A percentile compares a stretch with the other conserved stretches of the same genome.
phyloP scores from a whole-genome alignment of 2,329 filamentous ascomycete genomes.

The Didymella exigua region DNA sequence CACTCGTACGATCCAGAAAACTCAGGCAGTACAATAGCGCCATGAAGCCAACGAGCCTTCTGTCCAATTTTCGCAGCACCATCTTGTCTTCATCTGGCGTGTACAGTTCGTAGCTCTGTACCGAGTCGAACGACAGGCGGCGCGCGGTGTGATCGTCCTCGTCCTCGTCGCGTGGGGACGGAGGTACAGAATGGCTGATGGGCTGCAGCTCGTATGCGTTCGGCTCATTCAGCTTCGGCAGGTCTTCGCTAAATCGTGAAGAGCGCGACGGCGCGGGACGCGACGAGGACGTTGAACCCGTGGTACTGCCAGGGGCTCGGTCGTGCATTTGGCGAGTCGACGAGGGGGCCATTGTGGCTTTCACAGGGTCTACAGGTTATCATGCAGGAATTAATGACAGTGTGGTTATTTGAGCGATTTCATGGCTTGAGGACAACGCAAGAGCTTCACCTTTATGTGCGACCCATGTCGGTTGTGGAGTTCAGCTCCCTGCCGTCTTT shows the following conservation, averaged over 20 bases:
- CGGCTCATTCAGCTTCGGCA: constrained; percentile 17
- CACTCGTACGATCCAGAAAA: constrained; percentile 86
- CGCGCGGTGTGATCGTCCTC: constrained; percentile 25
- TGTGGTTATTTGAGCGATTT: neutral
- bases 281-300: constrained; percentile 24
- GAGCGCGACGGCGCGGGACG: constrained; percentile 32
- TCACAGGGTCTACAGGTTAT: neutral
- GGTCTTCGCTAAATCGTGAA: constrained; percentile 19
- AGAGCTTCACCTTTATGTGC: neutral
- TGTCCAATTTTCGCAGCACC: constrained; percentile 77
- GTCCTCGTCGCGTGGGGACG: constrained; percentile 27
- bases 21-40: constrained; percentile 82
- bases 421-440: neutral
- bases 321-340: constrained; percentile 21
- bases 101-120: constrained; percentile 59
- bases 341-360: constrained; percentile 18
- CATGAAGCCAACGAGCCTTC: constrained; percentile 77
- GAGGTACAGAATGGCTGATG: constrained; percentile 22
- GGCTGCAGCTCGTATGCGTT: constrained; percentile 36
- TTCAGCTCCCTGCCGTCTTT: constrained; percentile 11
- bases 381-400: neutral
- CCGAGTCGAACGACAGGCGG: constrained; percentile 32
- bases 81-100: constrained; percentile 72
- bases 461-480: constrained; percentile 3
- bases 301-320: constrained; percentile 27